Conservation (phyloP, 441 rosid genomes). For the Erodium moschatum region DNA sequence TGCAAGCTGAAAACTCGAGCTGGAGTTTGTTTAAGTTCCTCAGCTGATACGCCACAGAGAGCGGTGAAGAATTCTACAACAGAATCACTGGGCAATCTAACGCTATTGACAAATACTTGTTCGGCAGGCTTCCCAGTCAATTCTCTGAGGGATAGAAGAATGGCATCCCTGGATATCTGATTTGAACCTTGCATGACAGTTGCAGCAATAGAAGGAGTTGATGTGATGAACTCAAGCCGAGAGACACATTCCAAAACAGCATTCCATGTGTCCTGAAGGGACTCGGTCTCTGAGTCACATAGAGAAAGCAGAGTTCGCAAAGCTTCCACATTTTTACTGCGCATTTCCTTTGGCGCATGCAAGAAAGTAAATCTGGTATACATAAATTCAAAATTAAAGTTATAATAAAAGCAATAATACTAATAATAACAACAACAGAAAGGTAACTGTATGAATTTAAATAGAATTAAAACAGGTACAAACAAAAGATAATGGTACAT, state of each 20-base stretch:
- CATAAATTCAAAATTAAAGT: conserved; percentile 21
- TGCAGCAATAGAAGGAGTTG: conserved; percentile 88
- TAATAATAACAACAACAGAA: conserved; percentile 14
- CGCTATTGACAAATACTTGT: conserved; percentile 88
- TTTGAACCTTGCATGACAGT: conserved; percentile 97
- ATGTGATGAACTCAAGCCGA: conserved; percentile 87
- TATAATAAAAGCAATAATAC: neutral
- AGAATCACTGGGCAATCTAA: conserved; percentile 85
- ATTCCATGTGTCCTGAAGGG: conserved; percentile 99
- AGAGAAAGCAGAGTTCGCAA: conserved; percentile 73
- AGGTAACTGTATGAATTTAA: conserved; percentile 3
- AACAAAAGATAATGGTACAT: neutral
- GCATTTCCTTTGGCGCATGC: conserved; percentile 99
- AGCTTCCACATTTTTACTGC: conserved; percentile 95
- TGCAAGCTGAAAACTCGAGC: conserved; percentile 99
- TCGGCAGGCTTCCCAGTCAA: conserved; percentile 92
- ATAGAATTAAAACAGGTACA: neutral
- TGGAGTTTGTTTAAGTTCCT: conserved; percentile 93
- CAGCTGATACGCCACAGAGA: conserved; percentile 94
- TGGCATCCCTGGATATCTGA: conserved; percentile 96
- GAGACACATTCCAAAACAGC: conserved; percentile 98
- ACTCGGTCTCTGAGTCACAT: conserved; percentile 67
- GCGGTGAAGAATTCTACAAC: conserved; percentile 97
- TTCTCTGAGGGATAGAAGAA: conserved; percentile 83
- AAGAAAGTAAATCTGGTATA: conserved; percentile 84